Conservation (phyloP, 1,284 basidiomycete species). For the Lignosus rhinocerotis region DNA sequence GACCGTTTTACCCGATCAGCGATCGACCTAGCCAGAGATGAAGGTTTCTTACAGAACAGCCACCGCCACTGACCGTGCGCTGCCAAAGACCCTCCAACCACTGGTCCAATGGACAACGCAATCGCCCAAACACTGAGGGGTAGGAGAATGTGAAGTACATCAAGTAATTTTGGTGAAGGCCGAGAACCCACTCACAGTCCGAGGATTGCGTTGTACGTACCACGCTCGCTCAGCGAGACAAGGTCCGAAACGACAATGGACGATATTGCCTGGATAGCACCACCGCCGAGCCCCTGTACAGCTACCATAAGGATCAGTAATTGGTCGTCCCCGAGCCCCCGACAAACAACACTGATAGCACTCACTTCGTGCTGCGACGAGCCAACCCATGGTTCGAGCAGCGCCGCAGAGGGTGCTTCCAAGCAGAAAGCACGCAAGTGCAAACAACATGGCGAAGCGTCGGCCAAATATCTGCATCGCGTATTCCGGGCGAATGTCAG, state of each 20-base stretch:
- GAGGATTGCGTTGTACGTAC: constrained; percentile 2
- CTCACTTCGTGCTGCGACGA: constrained; percentile 40
- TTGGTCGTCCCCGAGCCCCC: neutral
- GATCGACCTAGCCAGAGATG: neutral
- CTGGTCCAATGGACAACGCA: constrained; percentile 13
- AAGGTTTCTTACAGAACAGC: constrained; percentile 23
- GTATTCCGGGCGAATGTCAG: neutral
- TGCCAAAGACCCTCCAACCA: constrained; percentile 20
- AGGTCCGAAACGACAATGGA: constrained; percentile 23
- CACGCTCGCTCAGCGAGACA: constrained; percentile 19
- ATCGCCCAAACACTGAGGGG: constrained; percentile 9
- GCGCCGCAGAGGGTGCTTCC: constrained; percentile 37
- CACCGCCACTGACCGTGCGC: constrained; percentile 24
- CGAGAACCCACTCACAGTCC: neutral
- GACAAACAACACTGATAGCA: neutral
- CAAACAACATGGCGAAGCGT: constrained; percentile 6
- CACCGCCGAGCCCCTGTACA: constrained; percentile 50
- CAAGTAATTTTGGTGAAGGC: neutral
- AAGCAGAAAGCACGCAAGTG: constrained; percentile 11
- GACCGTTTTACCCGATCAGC: neutral
- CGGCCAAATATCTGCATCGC: constrained; percentile 15
- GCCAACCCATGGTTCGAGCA: constrained; percentile 41
- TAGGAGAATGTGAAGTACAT: neutral
- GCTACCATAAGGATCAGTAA: constrained; percentile 5
- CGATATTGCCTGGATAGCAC: constrained; percentile 41